A percentile compares a stretch with the other conserved stretches of the same genome.
Conservation (phyloP, 2,329 filamentous ascomycete genomes). For the Aspergillus sp. region DNA sequence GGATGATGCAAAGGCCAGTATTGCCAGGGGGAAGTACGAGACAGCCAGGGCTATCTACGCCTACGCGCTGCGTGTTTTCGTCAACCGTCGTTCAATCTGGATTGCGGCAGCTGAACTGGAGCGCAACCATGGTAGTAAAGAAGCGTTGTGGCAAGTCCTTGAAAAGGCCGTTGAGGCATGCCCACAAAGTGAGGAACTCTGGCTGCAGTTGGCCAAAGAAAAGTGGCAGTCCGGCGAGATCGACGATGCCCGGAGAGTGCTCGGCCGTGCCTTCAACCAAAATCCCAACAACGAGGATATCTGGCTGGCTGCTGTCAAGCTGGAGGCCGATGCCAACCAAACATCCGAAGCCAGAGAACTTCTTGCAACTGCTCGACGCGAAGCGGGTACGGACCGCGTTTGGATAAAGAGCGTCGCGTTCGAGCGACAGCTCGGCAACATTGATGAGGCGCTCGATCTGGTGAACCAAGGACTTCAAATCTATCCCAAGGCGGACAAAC, state of each 20-base stretch:
- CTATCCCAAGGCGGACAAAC: conserved; percentile 81
- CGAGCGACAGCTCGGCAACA: conserved; percentile 79
- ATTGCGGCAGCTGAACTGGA: conserved; percentile 88
- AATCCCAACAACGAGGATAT: conserved; percentile 98
- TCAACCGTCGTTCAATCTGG: conserved; percentile 85
- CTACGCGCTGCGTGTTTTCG: conserved; percentile 85
- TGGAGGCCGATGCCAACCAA: conserved; percentile 87
- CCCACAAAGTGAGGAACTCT: conserved; percentile 84
- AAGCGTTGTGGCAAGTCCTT: conserved; percentile 79
- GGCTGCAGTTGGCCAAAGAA: conserved; percentile 95
- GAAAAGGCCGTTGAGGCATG: conserved; percentile 94
- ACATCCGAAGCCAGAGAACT: conserved; percentile 79
- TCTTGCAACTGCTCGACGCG: conserved; percentile 76
- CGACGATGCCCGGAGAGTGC: conserved; percentile 79
- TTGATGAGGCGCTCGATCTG: conserved; percentile 79
- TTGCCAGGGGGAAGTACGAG: conserved; percentile 78
- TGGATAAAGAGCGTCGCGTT: conserved; percentile 97
- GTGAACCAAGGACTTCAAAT: conserved; percentile 82
- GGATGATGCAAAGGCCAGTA: conserved; percentile 84
- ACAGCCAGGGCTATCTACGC: conserved; percentile 93
- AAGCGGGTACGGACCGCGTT: conserved; percentile 91
- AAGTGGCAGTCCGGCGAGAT: conserved; percentile 88
- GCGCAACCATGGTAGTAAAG: conserved; percentile 80
- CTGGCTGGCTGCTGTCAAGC: conserved; percentile 92
- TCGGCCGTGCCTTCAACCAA: conserved; percentile 88